Percentiles rank a stretch among this genome's conserved stretches.
Evolutionary conservation across 257 asterid genomes (phyloP).

Genomic region (Pogostemon cablin): DNA sequence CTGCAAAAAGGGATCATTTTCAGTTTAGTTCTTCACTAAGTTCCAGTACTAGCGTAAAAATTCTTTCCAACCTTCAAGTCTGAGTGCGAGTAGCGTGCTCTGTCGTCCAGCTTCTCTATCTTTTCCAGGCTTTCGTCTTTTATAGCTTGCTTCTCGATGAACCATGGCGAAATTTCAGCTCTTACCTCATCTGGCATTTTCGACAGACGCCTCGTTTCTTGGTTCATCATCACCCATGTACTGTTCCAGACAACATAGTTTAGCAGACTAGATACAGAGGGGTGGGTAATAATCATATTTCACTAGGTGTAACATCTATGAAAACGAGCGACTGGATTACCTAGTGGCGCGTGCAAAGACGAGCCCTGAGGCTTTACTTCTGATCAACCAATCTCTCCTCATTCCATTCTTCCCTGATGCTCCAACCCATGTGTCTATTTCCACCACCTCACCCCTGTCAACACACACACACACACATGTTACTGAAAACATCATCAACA

Average conservation of each 20-base stretch:
- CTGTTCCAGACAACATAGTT: slow-evolving; percentile 40
- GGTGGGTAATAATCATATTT: too few species aligned
- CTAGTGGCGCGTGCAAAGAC: slow-evolving; percentile 86
- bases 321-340: slow-evolving; percentile 27
- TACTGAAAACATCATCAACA: neutral
- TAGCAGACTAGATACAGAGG: too few species aligned
- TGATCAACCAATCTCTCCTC: slow-evolving; percentile 86
- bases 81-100: slow-evolving; percentile 56
- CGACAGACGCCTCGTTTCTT: slow-evolving; percentile 76
- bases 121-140: slow-evolving; percentile 56
- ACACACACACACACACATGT: neutral
- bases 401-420: slow-evolving; percentile 93
- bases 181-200: slow-evolving; percentile 93
- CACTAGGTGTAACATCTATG: too few species aligned
- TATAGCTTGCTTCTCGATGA: slow-evolving; percentile 70
- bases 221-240: slow-evolving; percentile 97
- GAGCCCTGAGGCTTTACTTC: slow-evolving; percentile 70
- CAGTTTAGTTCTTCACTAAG: too few species aligned
- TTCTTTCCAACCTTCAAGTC: slow-evolving; percentile 56
- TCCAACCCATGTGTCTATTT: slow-evolving; percentile 92
- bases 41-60: too few species aligned
- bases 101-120: slow-evolving; percentile 58
- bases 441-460: slow-evolving; percentile 86
- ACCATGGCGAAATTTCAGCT: slow-evolving; percentile 81
- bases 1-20: slow-evolving; percentile 37